Base-by-base conservation (phyloP, 2,329 filamentous ascomycete species). In the Sarocladium oryzae region DNA sequence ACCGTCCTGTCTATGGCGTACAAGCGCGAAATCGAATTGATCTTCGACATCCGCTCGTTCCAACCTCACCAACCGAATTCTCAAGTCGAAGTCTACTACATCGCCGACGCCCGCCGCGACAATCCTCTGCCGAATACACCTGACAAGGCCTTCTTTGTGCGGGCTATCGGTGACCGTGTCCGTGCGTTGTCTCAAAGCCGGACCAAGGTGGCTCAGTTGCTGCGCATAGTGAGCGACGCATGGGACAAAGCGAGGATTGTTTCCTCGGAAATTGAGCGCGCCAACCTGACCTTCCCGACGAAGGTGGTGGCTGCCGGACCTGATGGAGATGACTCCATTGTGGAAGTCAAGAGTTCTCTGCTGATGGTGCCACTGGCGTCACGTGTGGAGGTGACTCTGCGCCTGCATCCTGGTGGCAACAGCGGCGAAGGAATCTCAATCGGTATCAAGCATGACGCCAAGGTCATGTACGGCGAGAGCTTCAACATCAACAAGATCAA, bases 401-500 rank as follows among this genome's bases (percentile, higher is more conserved):
- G 75, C 15, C 65, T 92, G 21, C 69, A 67, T 1, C 67, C 69
- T 20, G 21, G 46, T 18, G 21, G 28, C 13, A 28, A 32, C n/a
- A 36, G 35, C 16, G 21, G 11, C 1, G 70, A 72, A n/a, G 74
- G 76, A 3, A 68, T 85, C 10, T 74, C 79, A 1, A 73, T 88
- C 32, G 64, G 66, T 13, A 69, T 86, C 21, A 68, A 68, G 5
- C 73, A 77, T 1, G 70, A 69, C 20, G 86, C 82, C 0, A 74
- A 72, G 50, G 81, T 91, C 1, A 72, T 89, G 2, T 93, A 93
- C 63, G 88, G 88, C 0, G 87, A 92, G 67, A 76, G 79, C 54
- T 90, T 91, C 64, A 88, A 89, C 56, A 81, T 83, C 56, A 78
- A 74, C 48, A 90, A 88, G 66, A 84, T 93, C 72, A 73, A 70